Base-by-base conservation (phyloP, 2,329 filamentous ascomycete species). In the Calycina marina region DNA sequence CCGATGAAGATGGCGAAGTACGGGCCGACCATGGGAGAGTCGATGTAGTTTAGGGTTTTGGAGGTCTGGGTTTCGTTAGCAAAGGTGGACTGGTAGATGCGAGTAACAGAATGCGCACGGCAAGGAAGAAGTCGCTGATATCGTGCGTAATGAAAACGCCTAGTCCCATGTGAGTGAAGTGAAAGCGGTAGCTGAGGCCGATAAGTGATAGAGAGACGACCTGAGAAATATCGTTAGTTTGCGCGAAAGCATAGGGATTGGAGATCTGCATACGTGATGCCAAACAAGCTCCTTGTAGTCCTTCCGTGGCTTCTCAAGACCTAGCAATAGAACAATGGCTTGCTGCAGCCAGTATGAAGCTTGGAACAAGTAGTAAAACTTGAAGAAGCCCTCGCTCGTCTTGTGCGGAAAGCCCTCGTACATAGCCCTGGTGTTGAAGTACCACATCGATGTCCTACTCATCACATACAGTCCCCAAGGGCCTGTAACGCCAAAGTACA, bases 281-380 rank as follows among this genome's bases (percentile, higher is more conserved):
- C 77, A 73, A 30, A 93, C 81, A 34, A 94, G 69, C 62, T 94
- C 86, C 59, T 82, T 86, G 59, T 86, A 94, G 57, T 94, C 86
- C 62, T 93, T 94, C 38, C 86, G 67, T 17, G 81, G 85, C 64
- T 92, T 92, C 65, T 94, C 86, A 56, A 93, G 67, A 56, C 82
- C 80, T 33, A 94, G 62, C 38, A 90, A 49, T 39, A 94, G 62
- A n/a, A 94, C 86, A 43, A 94, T 79, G 30, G 79, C 80, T 61
- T 94, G 86, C 63, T 94, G 86, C 4, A 81, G 73, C 88, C 86
- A 94, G 66, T 93, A 94, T 42, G 80, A 80, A 26, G 84, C 86
- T 59, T 94, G 77, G 48, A 94, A 80, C 43, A 94, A 66, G 55
- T 94, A 94, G 61, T 93, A 94, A 38, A 88, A 84, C 64, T 94